These are phyloP conservation scores for Saksenaea oblongispora DNA, from an alignment of 371 early-diverging fungal genomes.

Conservation along the genomic window DNA sequence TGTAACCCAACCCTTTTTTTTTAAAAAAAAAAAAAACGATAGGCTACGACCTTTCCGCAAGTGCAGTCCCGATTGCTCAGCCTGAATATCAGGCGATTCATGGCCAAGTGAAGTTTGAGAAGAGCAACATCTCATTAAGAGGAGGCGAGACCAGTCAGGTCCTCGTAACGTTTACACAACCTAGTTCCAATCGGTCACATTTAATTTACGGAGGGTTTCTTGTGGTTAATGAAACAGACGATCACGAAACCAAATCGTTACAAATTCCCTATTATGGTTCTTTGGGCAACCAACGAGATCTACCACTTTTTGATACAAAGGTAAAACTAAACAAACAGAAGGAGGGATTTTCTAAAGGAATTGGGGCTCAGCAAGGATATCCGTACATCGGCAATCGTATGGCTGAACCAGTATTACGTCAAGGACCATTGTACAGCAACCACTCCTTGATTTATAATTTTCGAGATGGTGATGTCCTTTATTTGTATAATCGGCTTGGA, in stretches of 20 bases:
- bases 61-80: slow-evolving; percentile 11
- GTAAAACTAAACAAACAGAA: slow-evolving; percentile 8
- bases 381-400: slow-evolving; percentile 13
- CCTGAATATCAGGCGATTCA: slow-evolving; percentile 3
- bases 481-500: slow-evolving; percentile 14
- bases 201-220: slow-evolving; percentile 14
- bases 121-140: not conserved
- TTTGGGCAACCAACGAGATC: slow-evolving; percentile 13
- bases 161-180: slow-evolving; percentile 7
- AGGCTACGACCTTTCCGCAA: slow-evolving; percentile 15
- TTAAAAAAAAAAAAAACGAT: no score
- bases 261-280: slow-evolving; percentile 19
- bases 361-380: not conserved
- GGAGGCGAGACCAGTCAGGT: not conserved
- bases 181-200: not conserved
- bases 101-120: slow-evolving; percentile 9
- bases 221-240: not conserved
- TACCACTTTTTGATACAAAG: slow-evolving; percentile 19
- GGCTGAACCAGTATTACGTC: not conserved
- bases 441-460: slow-evolving; percentile 8
- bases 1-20: not conserved
- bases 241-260: not conserved
- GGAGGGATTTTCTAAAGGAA: not conserved
- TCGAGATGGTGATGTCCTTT: not conserved
- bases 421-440: not conserved